Evolutionary conservation across 345 rosid genomes (phyloP).

Genomic region (Rhizophora mangle): DNA sequence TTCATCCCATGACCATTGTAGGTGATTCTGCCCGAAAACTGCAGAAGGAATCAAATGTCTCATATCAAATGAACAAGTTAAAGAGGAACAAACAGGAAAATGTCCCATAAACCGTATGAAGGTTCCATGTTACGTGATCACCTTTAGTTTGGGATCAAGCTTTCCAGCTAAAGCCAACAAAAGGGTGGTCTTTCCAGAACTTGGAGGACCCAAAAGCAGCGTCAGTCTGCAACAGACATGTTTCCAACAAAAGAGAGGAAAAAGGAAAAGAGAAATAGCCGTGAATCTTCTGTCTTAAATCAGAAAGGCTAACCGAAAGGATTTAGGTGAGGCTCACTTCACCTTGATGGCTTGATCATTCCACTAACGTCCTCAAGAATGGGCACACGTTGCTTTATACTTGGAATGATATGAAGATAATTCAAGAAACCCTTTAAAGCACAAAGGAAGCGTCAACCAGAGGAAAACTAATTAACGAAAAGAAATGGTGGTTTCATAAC

Average conservation of each 20-base stretch:
- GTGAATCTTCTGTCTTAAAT: background rate
- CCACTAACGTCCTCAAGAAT: slow-evolving; percentile 68
- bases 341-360: slow-evolving; percentile 68
- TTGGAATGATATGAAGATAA: slow-evolving; percentile 37
- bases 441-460: background rate
- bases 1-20: slow-evolving; percentile 5
- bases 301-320: background rate
- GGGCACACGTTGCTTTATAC: slow-evolving; percentile 43
- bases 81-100: no score
- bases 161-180: slow-evolving; percentile 69
- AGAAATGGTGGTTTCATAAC: background rate
- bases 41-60: no score
- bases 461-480: background rate
- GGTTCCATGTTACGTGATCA: slow-evolving; percentile 3
- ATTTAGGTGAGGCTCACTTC: slow-evolving; percentile 5
- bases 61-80: no score
- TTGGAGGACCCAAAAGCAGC: slow-evolving; percentile 78
- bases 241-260: background rate
- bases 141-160: slow-evolving; percentile 59
- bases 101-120: no score
- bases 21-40: slow-evolving; percentile 35
- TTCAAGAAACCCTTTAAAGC: slow-evolving; percentile 27
- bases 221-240: slow-evolving; percentile 32
- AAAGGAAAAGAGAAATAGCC: background rate
- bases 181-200: slow-evolving; percentile 78